A percentile compares a stretch with the other conserved stretches of the same genome.
phyloP scores from a whole-genome alignment of 805 yeast genomes.

The Wickerhamomyces sydowiorum region DNA sequence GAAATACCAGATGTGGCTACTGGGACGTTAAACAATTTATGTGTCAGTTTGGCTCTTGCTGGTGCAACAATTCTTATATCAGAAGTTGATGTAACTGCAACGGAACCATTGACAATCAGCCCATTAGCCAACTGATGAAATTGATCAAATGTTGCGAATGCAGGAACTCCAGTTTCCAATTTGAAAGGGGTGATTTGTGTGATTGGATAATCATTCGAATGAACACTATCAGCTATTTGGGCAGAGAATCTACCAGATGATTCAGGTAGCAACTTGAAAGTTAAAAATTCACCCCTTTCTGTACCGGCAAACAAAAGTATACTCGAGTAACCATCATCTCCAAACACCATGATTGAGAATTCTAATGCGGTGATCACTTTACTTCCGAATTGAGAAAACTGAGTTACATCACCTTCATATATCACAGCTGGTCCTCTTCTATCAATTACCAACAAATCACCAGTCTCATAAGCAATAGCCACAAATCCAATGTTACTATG shows the following conservation, averaged over 20 bases:
- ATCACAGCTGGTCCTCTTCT: constrained; percentile 74
- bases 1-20: constrained; percentile 48
- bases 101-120: constrained; percentile 51
- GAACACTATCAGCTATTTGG: constrained; percentile 40
- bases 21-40: constrained; percentile 49
- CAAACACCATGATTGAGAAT: constrained; percentile 66
- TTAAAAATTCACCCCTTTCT: constrained; percentile 60
- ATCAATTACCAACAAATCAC: constrained; percentile 72
- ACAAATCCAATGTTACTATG: constrained; percentile 81
- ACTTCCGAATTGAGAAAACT: constrained; percentile 20
- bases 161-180: constrained; percentile 53
- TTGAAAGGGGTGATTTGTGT: constrained; percentile 53
- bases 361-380: constrained; percentile 52
- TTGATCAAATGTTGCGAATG: constrained; percentile 53
- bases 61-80: constrained; percentile 61
- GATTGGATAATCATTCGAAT: constrained; percentile 47
- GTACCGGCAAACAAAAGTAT: constrained; percentile 74
- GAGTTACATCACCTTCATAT: constrained; percentile 30
- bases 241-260: constrained; percentile 57
- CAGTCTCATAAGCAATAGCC: constrained; percentile 71
- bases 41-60: constrained; percentile 58
- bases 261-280: constrained; percentile 61
- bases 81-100: constrained; percentile 47
- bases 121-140: constrained; percentile 61
- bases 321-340: constrained; percentile 66